A percentile compares a stretch with the other conserved stretches of the same genome.
Evolutionary conservation across 2,329 filamentous ascomycete species (phyloP).

Genomic region (Apiospora malaysiana): DNA sequence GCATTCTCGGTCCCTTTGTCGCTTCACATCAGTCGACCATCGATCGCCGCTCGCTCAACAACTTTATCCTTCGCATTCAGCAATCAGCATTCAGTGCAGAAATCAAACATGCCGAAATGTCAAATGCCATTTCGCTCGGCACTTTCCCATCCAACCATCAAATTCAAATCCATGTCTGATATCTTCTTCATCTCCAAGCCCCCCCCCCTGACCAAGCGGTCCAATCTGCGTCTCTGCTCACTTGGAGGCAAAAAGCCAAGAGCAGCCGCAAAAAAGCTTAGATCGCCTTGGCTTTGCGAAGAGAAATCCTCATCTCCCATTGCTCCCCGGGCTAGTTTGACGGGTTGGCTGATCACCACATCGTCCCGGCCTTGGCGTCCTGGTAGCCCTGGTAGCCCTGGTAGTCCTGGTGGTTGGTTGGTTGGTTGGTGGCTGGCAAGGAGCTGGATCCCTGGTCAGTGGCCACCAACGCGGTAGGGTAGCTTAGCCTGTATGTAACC

Average conservation of each 20-base stretch:
- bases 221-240: not conserved
- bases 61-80: not conserved
- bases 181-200: not conserved
- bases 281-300: not conserved
- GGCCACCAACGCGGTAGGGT: too few species aligned
- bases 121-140: not conserved
- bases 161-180: too few species aligned
- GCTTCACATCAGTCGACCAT: not conserved
- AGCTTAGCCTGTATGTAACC: not conserved
- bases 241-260: not conserved
- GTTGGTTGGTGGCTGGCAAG: too few species aligned
- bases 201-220: not conserved
- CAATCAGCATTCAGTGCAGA: not conserved
- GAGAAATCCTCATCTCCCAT: not conserved
- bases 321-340: not conserved
- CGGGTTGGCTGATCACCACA: not conserved
- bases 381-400: not conserved
- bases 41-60: not conserved
- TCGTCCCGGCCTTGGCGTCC: not conserved
- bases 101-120: not conserved
- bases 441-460: not conserved
- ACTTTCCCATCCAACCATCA: not conserved
- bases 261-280: conserved; percentile 9
- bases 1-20: not conserved
- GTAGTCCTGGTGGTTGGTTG: not conserved